Percentiles rank a stretch among this genome's conserved stretches.
These are phyloP conservation scores for Microbotryum violaceum DNA, from an alignment of 1,284 basidiomycete species.

Conservation along the genomic window DNA sequence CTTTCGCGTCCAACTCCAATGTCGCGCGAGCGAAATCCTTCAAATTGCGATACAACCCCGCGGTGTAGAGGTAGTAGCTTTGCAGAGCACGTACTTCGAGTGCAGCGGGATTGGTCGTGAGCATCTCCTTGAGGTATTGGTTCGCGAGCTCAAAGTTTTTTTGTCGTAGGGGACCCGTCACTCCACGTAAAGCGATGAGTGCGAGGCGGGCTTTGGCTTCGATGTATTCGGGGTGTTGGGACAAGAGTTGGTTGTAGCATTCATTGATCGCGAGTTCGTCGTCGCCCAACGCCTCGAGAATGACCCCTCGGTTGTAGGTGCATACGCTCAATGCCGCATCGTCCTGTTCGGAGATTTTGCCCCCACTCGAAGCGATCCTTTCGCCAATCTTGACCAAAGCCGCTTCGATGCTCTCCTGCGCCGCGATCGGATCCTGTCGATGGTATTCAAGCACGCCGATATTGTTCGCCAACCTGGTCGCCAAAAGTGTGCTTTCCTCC, in stretches of 20 bases:
- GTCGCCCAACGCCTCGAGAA: constrained; percentile 74
- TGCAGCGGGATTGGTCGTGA: constrained; percentile 60
- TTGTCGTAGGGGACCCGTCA: constrained; percentile 33
- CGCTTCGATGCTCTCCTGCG: constrained; percentile 48
- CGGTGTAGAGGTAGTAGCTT: constrained; percentile 72
- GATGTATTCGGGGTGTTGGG: constrained; percentile 82
- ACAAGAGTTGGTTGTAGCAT: constrained; percentile 73
- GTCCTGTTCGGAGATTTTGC: constrained; percentile 33
- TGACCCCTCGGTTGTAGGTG: constrained; percentile 77
- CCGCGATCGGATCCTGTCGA: constrained; percentile 23
- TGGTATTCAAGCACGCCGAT: constrained; percentile 64
- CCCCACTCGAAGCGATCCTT: constrained; percentile 48
- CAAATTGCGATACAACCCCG: constrained; percentile 60
- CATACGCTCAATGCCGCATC: constrained; percentile 70
- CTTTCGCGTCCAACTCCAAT: constrained; percentile 65
- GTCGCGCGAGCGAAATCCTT: constrained; percentile 78
- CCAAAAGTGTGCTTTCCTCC: neutral
- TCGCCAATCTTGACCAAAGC: constrained; percentile 45
- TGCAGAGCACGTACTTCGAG: constrained; percentile 72
- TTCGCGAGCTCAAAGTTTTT: constrained; percentile 72
- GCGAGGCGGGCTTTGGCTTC: constrained; percentile 93
- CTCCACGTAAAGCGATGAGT: constrained; percentile 55
- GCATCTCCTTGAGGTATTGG: constrained; percentile 75
- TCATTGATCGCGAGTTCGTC: constrained; percentile 58
- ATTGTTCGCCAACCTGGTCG: constrained; percentile 67